Base-by-base conservation (phyloP, 176 grass and related monocot genomes). In the Luzula sylvatica region DNA sequence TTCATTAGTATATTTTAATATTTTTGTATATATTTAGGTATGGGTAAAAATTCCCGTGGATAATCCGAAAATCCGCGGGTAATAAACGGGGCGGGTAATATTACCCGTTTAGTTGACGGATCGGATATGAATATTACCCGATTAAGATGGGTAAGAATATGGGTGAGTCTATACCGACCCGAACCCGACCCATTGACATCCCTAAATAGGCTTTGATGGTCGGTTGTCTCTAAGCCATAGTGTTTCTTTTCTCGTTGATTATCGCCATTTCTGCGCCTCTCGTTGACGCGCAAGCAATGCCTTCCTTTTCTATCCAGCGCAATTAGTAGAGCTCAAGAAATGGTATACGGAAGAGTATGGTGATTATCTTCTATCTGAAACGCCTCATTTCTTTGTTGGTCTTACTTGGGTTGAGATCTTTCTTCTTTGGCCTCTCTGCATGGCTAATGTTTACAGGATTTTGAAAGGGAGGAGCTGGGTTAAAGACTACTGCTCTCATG, bases 401-500 rank as follows among this genome's bases (percentile, higher is more conserved):
- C 69, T 95, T 50, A 8, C 75, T 15, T 84, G 47, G 65, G 55
- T 81, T 5, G 83, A 88, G 76, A 66, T 95, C 52, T 39, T 38
- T 42, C 83, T 87, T 73, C 69, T 75, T 7, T 95, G 83, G 88
- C 83, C 88, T 7, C 79, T 95, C 13, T 62, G 67, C 73, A 8
- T 95, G 12, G 75, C 79, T 21, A 95, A 65, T 1, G 0, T 95
- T 66, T 95, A 88, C 19, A 76, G 83, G 22, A 19, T 95, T 68
- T 57, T 88, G 25, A 40, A 73, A 26, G 28, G 76, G 8, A 80
- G 76, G 61, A 73, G 59, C 16, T 95, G 88, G 88, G 68, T 44
- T 0, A 45, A n/a, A 76, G 59, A 95, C 88, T 17, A 84, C 88
- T 56, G 83, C 65, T 49, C 82, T 87, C 55, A 81, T 94, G 79